Base-by-base conservation (phyloP, 805 yeast genomes). In the Candida ortonii region DNA sequence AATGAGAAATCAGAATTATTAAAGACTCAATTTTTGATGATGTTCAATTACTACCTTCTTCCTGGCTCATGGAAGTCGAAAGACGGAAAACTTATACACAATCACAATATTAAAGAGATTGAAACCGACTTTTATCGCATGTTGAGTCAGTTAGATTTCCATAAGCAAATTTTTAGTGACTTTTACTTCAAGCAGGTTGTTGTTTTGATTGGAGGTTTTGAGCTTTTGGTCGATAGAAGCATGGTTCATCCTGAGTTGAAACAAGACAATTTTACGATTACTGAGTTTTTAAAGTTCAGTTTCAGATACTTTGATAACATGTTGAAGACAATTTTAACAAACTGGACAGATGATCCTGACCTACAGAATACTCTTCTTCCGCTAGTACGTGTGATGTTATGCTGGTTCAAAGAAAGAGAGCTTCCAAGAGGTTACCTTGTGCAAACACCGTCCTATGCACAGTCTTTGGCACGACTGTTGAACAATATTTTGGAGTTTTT, bases 381-480 rank as follows among this genome's bases (percentile, higher is more conserved):
- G 32, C 53, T 59, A 29, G 28, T 76, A 0, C 64, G 89, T 46
- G 57, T 81, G 7, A 52, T 73, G 26, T 61, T 74, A 16, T 70
- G 73, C 36, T 81, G 85, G 85, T 49, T 80, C 16, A 73, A 68
- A 42, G 70, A 71, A 27, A 67, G 75, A 36, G 69, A 67, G 39
- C 44, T 62, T 23, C 71, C 70, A 17, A 38, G 54, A 13, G 50
- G 47, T 8, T 29, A 48, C 62, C 14, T 64, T 53, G 19, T 47
- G 19, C 50, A 53, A 25, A 48, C 52, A 7, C 33, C 24, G 3
- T 20, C 36, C 7, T 47, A 49, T 26, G 17, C 50, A 5, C 29
- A 37, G 7, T 30, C 44, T 6, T 30, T 54, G 11, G 50, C 57
- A n/a, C 33, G 33, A 13, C 28, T 54, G 12, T 18, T 50, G 22